Conservation (phyloP, 257 asterid genomes). For the Solanum piurae region DNA sequence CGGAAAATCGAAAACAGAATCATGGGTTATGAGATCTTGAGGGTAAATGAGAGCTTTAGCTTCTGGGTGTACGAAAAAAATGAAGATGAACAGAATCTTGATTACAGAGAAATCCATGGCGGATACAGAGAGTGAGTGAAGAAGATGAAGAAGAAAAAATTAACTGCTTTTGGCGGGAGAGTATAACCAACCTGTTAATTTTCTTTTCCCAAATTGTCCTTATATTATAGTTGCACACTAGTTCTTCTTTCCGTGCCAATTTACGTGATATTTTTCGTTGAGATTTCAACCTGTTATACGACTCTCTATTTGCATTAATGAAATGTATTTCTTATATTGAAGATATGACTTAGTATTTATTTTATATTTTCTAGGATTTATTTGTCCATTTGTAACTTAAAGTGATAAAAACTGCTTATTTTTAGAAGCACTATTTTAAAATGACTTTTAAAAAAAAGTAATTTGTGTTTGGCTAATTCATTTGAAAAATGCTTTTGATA, state of each 20-base stretch:
- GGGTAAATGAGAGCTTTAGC: background rate
- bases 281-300: too few species aligned
- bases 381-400: too few species aligned
- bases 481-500: too few species aligned
- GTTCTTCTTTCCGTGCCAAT: background rate
- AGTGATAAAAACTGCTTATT: too few species aligned
- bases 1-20: background rate
- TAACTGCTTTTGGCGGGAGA: background rate
- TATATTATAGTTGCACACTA: background rate
- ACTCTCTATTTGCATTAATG: too few species aligned
- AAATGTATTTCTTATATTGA: too few species aligned
- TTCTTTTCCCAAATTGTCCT: background rate
- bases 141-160: background rate
- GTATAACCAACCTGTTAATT: background rate
- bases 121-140: background rate
- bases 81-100: background rate
- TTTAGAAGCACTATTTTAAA: too few species aligned
- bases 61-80: background rate
- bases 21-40: background rate
- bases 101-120: background rate
- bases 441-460: too few species aligned
- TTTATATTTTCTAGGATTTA: too few species aligned
- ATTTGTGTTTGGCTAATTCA: too few species aligned
- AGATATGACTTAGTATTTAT: too few species aligned
- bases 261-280: too few species aligned